Percentiles rank a stretch among this genome's conserved stretches.
These are phyloP conservation scores for Acer negundo DNA, from an alignment of 345 rosid genomes.

Conservation along the genomic window DNA sequence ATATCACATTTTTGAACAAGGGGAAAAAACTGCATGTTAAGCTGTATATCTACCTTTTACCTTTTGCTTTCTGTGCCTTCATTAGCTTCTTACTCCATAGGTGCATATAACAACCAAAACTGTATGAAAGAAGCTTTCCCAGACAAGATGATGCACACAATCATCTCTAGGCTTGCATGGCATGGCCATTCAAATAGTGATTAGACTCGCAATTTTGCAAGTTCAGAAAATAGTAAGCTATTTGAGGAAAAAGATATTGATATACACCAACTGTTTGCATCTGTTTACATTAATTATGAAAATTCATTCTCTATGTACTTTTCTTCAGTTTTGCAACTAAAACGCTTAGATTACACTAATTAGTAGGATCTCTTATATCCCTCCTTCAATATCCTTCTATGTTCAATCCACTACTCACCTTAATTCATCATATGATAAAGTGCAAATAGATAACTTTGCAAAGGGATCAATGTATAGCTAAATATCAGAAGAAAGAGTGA, in stretches of 20 bases:
- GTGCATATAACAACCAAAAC: neutral
- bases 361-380: neutral
- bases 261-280: neutral
- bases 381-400: neutral
- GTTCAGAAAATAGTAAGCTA: neutral
- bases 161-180: neutral
- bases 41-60: neutral
- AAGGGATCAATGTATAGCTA: neutral
- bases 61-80: neutral
- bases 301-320: neutral
- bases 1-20: neutral
- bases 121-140: neutral
- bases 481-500: neutral
- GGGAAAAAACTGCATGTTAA: neutral
- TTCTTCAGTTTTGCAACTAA: neutral
- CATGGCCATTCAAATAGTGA: neutral
- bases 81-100: neutral
- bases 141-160: neutral
- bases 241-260: neutral
- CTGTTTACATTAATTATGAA: neutral
- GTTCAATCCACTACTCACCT: neutral
- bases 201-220: neutral
- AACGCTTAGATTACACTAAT: too few relatives aligned
- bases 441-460: neutral
- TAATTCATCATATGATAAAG: neutral